Evolutionary conservation across 2,329 filamentous ascomycete species (phyloP).

Genomic region (Incumbomyces delicatus): DNA sequence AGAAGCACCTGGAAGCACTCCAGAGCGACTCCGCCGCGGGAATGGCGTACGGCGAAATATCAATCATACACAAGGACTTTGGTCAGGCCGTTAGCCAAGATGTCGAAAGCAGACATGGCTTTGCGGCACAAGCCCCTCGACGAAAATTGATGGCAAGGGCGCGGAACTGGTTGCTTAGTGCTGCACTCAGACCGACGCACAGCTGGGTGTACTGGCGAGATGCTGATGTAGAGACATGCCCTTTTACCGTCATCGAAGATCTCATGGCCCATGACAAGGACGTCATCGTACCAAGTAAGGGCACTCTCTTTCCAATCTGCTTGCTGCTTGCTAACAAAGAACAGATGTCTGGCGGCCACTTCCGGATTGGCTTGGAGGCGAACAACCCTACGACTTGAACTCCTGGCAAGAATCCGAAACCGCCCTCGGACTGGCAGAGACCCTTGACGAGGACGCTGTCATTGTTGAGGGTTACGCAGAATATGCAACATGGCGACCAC

Average conservation of each 20-base stretch:
- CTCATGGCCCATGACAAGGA: slow-evolving; percentile 99
- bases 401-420: slow-evolving; percentile 99
- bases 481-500: slow-evolving; percentile 95
- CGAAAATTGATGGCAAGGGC: slow-evolving; percentile 97
- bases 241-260: slow-evolving; percentile 92
- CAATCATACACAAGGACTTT: slow-evolving; percentile 97
- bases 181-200: slow-evolving; percentile 84
- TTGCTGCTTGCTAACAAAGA: not conserved
- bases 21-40: slow-evolving; percentile 71
- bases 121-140: slow-evolving; percentile 85
- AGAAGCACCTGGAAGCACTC: slow-evolving; percentile 63
- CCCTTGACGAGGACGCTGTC: slow-evolving; percentile 91
- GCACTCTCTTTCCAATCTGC: not conserved
- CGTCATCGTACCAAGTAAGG: slow-evolving; percentile 93
- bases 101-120: slow-evolving; percentile 93
- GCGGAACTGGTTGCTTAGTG: slow-evolving; percentile 91
- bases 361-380: slow-evolving; percentile 95
- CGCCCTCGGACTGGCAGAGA: slow-evolving; percentile 83
- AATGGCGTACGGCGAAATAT: slow-evolving; percentile 88
- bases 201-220: slow-evolving; percentile 99
- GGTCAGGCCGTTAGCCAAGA: slow-evolving; percentile 96
- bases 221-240: slow-evolving; percentile 94
- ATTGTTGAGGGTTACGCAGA: slow-evolving; percentile 98
- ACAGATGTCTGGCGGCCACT: slow-evolving; percentile 95
- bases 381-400: slow-evolving; percentile 96